Percentiles rank a stretch among this genome's conserved stretches.
Conservation (phyloP, 1,284 basidiomycete genomes). For the Leccinum solheimii region DNA sequence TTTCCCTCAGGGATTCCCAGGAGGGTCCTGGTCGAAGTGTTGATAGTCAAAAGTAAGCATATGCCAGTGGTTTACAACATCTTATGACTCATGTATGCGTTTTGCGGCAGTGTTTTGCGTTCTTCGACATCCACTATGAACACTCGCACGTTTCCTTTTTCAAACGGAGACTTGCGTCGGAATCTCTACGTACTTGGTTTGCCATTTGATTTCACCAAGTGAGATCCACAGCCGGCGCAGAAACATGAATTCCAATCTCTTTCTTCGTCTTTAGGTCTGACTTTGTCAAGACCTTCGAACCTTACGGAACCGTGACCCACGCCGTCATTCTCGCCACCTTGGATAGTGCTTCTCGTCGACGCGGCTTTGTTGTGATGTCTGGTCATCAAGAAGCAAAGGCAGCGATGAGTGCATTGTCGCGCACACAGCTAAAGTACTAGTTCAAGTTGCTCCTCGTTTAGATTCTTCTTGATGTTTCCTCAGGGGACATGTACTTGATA, state of each 20-base stretch:
- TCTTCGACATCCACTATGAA: constrained; percentile 15
- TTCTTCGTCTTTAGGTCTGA: constrained; percentile 47
- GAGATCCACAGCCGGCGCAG: constrained; percentile 19
- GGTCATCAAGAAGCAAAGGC: constrained; percentile 62
- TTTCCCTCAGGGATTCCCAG: constrained; percentile 14
- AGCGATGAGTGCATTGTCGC: constrained; percentile 65
- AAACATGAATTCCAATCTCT: not conserved
- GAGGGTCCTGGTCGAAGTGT: not conserved
- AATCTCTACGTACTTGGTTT: constrained; percentile 80
- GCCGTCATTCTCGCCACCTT: constrained; percentile 78
- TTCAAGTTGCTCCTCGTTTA: not conserved
- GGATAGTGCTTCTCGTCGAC: constrained; percentile 74
- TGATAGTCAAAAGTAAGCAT: constrained; percentile 14
- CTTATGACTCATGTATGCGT: constrained; percentile 24
- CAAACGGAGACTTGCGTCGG: constrained; percentile 55
- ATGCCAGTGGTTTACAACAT: not conserved
- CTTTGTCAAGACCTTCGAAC: constrained; percentile 59
- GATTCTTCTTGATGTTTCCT: constrained; percentile 2
- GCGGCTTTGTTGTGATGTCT: constrained; percentile 79
- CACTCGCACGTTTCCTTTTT: constrained; percentile 26
- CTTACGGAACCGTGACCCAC: constrained; percentile 65
- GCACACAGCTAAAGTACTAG: constrained; percentile 59
- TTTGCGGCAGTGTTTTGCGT: constrained; percentile 38
- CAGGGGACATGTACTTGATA: constrained; percentile 69
- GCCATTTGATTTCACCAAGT: constrained; percentile 77